A percentile compares a stretch with the other conserved stretches of the same genome.
Evolutionary conservation across 1,284 basidiomycete species (phyloP).

Genomic region (Ceratobasidium sp.): DNA sequence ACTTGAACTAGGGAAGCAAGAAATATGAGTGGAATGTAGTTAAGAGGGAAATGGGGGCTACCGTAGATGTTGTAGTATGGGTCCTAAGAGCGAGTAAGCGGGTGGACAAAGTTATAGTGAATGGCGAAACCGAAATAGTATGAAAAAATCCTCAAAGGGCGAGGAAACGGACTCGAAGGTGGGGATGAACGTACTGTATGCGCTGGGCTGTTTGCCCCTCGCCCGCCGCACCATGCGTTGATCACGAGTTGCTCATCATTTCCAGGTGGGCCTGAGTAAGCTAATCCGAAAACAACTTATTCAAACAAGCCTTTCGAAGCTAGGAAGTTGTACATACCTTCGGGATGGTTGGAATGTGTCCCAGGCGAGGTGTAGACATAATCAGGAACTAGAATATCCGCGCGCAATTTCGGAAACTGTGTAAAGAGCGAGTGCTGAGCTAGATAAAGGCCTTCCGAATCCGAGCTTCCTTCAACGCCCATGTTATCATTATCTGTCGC

Average conservation of each 20-base stretch:
- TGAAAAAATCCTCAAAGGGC: conserved; percentile 39
- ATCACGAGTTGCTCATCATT: conserved; percentile 77
- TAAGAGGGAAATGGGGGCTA: conserved; percentile 50
- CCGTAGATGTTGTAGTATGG: conserved; percentile 94
- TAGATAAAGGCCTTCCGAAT: conserved; percentile 71
- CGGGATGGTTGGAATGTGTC: neutral
- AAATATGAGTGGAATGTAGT: neutral
- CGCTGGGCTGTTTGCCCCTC: conserved; percentile 81
- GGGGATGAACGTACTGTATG: conserved; percentile 77
- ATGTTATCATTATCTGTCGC: conserved; percentile 48
- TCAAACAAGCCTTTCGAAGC: conserved; percentile 59
- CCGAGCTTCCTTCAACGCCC: conserved; percentile 40
- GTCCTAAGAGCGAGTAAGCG: conserved; percentile 66
- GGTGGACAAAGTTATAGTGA: neutral
- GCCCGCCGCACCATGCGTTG: conserved; percentile 91
- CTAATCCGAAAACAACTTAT: conserved; percentile 56
- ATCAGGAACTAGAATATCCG: conserved; percentile 85
- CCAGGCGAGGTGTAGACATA: conserved; percentile 80
- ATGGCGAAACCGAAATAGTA: neutral
- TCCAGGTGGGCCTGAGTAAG: conserved; percentile 61
- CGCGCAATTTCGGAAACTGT: conserved; percentile 82
- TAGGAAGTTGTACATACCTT: conserved; percentile 43
- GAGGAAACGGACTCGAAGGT: neutral
- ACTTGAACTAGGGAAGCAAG: conserved; percentile 73
- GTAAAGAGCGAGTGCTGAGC: conserved; percentile 88